These are phyloP conservation scores for Singerocomus rubriflavus DNA, from an alignment of 1,284 basidiomycete species.

Conservation along the genomic window DNA sequence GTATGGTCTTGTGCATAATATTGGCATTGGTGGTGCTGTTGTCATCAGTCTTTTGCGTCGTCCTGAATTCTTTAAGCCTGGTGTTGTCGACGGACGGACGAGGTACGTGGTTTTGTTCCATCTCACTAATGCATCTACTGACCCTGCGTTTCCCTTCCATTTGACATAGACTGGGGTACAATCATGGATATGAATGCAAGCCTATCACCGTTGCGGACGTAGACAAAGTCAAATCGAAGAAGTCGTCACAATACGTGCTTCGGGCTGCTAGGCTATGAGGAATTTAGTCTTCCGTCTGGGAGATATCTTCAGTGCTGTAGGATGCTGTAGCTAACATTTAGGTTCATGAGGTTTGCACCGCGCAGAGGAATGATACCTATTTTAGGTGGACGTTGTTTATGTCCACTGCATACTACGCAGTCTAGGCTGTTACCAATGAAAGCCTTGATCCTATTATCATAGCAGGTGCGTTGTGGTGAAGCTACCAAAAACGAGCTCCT, in stretches of 20 bases:
- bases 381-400: background rate
- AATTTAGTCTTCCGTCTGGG: background rate
- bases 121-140: background rate
- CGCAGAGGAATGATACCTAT: background rate
- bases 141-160: background rate
- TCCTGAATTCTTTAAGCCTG: constrained; percentile 67
- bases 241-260: constrained; percentile 45
- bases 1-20: constrained; percentile 79
- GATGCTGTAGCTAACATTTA: background rate
- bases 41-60: constrained; percentile 73
- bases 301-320: no score
- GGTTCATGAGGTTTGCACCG: background rate
- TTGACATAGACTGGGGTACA: constrained; percentile 65
- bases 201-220: constrained; percentile 62
- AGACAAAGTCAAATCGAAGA: constrained; percentile 70
- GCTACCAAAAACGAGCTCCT: background rate
- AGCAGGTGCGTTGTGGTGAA: background rate
- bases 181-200: constrained; percentile 69
- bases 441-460: background rate
- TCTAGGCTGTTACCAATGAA: background rate
- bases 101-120: constrained; percentile 41
- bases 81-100: constrained; percentile 60
- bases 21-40: constrained; percentile 77
- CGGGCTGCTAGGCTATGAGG: constrained; percentile 36
- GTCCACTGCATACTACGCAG: background rate